Evolutionary conservation across 2,329 filamentous ascomycete genomes (phyloP).

Genomic region (Xylaria sp.): DNA sequence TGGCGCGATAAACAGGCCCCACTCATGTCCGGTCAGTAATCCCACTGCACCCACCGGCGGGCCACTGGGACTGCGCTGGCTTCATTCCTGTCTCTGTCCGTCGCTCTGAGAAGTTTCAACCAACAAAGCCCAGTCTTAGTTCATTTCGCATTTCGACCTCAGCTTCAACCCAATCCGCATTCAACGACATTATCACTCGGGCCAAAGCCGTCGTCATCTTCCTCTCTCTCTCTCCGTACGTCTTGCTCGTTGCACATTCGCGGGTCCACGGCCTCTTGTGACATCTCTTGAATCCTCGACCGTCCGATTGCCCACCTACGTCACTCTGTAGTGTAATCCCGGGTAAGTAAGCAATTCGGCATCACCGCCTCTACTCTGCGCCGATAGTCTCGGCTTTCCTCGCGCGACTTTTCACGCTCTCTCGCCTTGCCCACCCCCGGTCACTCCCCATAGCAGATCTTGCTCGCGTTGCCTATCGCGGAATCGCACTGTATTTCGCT

Average conservation of each 20-base stretch:
- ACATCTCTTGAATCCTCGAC: not conserved
- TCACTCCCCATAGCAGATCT: conserved; percentile 39
- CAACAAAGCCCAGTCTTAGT: conserved; percentile 12
- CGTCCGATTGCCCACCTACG: conserved; percentile 14
- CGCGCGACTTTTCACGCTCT: conserved; percentile 32
- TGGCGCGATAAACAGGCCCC: conserved; percentile 32
- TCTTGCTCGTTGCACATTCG: not conserved
- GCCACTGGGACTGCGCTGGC: not conserved
- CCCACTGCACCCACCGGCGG: not conserved
- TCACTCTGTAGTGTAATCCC: conserved; percentile 12
- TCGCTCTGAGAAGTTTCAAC: conserved; percentile 12
- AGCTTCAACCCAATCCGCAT: conserved; percentile 1
- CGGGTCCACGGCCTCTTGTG: not conserved
- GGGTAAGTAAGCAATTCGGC: conserved; percentile 29
- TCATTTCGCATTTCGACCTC: conserved; percentile 16
- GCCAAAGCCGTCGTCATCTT: not conserved
- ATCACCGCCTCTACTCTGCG: conserved; percentile 35
- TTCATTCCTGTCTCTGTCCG: conserved; percentile 13
- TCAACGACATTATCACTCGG: conserved; percentile 1
- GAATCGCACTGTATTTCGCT: conserved; percentile 45
- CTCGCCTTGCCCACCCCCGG: conserved; percentile 37
- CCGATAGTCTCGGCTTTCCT: conserved; percentile 37
- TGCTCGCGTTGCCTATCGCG: conserved; percentile 43
- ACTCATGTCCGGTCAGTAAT: conserved; percentile 14
- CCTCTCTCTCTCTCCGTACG: not conserved